Base-by-base conservation (phyloP, 768 basidiomycete genomes). In the Kwoniella bestiolae region DNA sequence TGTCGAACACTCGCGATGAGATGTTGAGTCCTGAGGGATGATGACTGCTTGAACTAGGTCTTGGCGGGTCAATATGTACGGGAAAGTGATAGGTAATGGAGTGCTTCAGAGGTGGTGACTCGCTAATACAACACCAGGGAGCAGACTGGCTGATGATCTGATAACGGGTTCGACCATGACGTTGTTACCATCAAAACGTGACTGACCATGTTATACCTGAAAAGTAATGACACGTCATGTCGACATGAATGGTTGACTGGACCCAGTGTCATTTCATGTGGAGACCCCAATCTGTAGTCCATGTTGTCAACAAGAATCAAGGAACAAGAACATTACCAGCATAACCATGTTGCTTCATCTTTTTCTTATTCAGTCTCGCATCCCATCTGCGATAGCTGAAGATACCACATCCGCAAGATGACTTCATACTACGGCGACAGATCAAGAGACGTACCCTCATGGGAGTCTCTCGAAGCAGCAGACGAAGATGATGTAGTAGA, bases 401-500 rank as follows among this genome's bases (percentile, higher is more conserved):
- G n/a, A n/a, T n/a, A n/a, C n/a, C n/a, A n/a, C n/a, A n/a, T n/a
- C 31, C 3, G 41, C 32, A 65, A 21, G 35, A 77, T 77, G 76
- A 58, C 68, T 2, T 73, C 71, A 3, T 77, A 77, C 57, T 77
- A 77, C 57, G 74, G 74, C 21, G 76, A 75, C 44, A 65, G 65
- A 28, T 16, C 60, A 1, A 55, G 70, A 16, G 68, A 75, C 53
- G 59, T 77, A 23, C 74, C 76, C 5, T 70, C 74, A 3, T 78
- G 76, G 76, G 76, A 78, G 11, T 55, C 59, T 1, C 69, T 76
- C 45, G 69, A 78, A 59, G 58, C 63, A 18, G 63, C 52, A 23
- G 74, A 78, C 35, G 74, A 75, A 7, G 77, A 78, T 38, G 76
- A 78, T 49, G 53, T 71, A 0, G 63, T 78, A 3, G 76, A 77